phyloP scores from a whole-genome alignment of 352 stramenopile species.

The Phytophthora macrochlamydospora region DNA sequence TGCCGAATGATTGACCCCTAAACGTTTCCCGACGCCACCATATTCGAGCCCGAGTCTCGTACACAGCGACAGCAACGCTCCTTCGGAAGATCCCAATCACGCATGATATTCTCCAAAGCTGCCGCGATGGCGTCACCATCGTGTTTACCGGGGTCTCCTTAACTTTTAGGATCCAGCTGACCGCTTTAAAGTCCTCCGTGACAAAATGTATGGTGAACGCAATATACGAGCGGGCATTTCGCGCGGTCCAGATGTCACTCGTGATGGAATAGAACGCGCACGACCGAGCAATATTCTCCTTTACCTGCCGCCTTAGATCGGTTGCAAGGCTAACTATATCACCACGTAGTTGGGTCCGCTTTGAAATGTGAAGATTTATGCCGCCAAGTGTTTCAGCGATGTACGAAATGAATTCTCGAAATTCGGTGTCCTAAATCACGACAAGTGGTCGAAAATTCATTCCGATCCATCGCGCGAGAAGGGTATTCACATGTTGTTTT shows the following conservation, averaged over 20 bases:
- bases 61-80: slow-evolving; percentile 3
- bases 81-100: slow-evolving; percentile 4
- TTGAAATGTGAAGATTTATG: neutral
- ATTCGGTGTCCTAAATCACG: slow-evolving; percentile 10
- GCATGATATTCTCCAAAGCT: slow-evolving; percentile 6
- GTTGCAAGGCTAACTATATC: slow-evolving; percentile 1
- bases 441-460: slow-evolving; percentile 15
- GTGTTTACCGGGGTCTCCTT: slow-evolving; percentile 9
- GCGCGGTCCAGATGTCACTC: slow-evolving; percentile 18
- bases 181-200: neutral
- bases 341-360: slow-evolving; percentile 3
- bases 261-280: slow-evolving; percentile 16
- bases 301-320: neutral
- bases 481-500: slow-evolving; percentile 2
- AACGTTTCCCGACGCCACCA: slow-evolving; percentile 8
- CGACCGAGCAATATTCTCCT: neutral
- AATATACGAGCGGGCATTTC: slow-evolving; percentile 15
- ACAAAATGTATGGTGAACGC: slow-evolving; percentile 20
- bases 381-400: slow-evolving; percentile 7
- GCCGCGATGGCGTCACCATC: slow-evolving; percentile 8
- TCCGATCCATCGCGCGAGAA: neutral
- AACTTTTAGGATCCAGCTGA: slow-evolving; percentile 9
- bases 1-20: slow-evolving; percentile 1
- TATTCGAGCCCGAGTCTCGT: slow-evolving; percentile 14
- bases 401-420: slow-evolving; percentile 11